Percentiles rank a stretch among this genome's conserved stretches.
Evolutionary conservation across 805 yeast genomes (phyloP).

Genomic region (Lipomyces sp.): DNA sequence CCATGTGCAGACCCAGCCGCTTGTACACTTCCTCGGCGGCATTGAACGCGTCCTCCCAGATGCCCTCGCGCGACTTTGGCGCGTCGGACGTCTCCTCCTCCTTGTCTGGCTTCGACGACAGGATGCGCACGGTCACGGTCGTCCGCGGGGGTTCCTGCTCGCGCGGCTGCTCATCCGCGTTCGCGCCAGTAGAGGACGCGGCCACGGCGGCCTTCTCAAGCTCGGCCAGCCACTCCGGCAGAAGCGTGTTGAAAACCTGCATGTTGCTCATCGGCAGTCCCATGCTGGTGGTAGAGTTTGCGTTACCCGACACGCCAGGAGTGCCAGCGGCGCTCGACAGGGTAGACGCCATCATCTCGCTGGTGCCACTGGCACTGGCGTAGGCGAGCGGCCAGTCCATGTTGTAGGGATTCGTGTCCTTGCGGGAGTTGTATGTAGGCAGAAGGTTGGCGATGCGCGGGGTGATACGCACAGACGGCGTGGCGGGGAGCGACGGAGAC

Average conservation of each 20-base stretch:
- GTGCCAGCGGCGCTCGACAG: slow-evolving; percentile 2
- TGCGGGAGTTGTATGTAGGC: slow-evolving; percentile 23
- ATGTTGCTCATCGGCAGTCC: slow-evolving; percentile 15
- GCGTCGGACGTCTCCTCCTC: slow-evolving; percentile 9
- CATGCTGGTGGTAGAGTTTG: background rate
- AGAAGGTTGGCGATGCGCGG: slow-evolving; percentile 28
- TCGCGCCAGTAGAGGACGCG: slow-evolving; percentile 10
- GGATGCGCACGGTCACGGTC: slow-evolving; percentile 25
- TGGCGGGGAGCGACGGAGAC: background rate
- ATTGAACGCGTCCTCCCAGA: slow-evolving; percentile 34
- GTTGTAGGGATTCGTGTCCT: slow-evolving; percentile 25
- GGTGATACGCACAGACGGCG: slow-evolving; percentile 10
- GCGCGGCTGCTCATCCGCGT: slow-evolving; percentile 5
- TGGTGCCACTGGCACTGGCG: too few species aligned
- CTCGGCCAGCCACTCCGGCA: slow-evolving; percentile 32
- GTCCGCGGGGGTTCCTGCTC: slow-evolving; percentile 10
- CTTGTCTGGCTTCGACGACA: slow-evolving; percentile 29
- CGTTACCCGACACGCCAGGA: background rate
- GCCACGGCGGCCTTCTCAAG: slow-evolving; percentile 30
- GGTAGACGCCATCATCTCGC: too few species aligned
- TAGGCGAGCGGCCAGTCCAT: slow-evolving; percentile 32
- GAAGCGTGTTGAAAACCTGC: slow-evolving; percentile 31
- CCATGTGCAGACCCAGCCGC: slow-evolving; percentile 31
- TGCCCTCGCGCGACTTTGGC: slow-evolving; percentile 28
- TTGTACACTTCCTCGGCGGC: slow-evolving; percentile 35